Conservation (phyloP, 805 yeast species). For the Pichia pseudocactophila region DNA sequence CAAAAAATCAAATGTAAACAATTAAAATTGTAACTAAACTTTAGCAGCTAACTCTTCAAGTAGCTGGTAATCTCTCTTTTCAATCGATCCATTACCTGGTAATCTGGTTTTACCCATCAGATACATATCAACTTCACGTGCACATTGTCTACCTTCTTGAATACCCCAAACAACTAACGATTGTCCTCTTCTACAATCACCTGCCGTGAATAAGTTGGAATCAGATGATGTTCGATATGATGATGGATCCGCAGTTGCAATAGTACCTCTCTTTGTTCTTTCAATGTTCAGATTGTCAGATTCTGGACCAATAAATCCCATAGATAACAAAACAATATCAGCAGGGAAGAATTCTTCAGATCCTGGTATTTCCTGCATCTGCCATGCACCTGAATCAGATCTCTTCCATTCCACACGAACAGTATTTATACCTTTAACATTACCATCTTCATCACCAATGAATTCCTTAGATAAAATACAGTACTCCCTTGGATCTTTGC, state of each 20-base stretch:
- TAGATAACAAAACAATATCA: conserved; percentile 84
- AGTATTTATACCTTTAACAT: conserved; percentile 90
- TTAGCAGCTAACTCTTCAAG: conserved; percentile 69
- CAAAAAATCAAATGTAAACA: background rate
- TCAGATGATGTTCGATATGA: conserved; percentile 57
- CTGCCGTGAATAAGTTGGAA: conserved; percentile 84
- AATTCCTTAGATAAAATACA: conserved; percentile 93
- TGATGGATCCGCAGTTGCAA: conserved; percentile 50
- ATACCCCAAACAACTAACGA: conserved; percentile 98
- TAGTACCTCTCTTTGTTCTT: conserved; percentile 80
- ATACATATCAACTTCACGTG: conserved; percentile 79
- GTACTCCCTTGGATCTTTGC: conserved; percentile 96
- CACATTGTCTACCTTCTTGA: conserved; percentile 98
- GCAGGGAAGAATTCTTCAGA: conserved; percentile 93
- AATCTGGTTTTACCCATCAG: conserved; percentile 72
- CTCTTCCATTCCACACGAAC: conserved; percentile 98
- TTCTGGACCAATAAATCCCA: conserved; percentile 98
- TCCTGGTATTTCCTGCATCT: conserved; percentile 95
- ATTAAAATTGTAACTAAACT: conserved; percentile 23
- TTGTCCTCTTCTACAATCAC: conserved; percentile 99
- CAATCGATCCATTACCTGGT: conserved; percentile 92
- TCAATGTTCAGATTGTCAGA: conserved; percentile 59
- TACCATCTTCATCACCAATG: conserved; percentile 89
- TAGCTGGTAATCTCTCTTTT: conserved; percentile 70
- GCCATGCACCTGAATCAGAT: conserved; percentile 95